Percentiles rank a stretch among this genome's conserved stretches.
These are phyloP conservation scores for Panaeolus papilionaceus DNA, from an alignment of 768 basidiomycete species.

Conservation along the genomic window DNA sequence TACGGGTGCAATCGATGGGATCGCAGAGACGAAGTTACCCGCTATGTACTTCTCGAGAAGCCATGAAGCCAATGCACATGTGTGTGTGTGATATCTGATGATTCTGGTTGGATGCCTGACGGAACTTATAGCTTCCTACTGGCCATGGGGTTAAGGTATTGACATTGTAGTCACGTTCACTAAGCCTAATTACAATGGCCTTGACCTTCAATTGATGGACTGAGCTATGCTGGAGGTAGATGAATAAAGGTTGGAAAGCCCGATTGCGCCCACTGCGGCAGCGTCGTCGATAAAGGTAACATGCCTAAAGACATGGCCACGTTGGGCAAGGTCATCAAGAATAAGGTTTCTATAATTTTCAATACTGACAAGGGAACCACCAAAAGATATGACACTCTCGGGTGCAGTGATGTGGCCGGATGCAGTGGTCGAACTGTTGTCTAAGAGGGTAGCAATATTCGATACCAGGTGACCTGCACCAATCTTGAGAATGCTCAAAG, in stretches of 20 bases:
- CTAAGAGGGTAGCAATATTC: conserved; percentile 61
- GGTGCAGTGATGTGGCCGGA: conserved; percentile 52
- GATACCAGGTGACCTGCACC: conserved; percentile 62
- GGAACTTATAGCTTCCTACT: not conserved
- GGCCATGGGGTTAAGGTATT: not conserved
- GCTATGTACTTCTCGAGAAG: not conserved
- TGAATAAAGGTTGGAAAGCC: conserved; percentile 47
- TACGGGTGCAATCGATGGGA: conserved; percentile 2
- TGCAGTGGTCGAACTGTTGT: conserved; percentile 36
- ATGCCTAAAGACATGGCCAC: conserved; percentile 68
- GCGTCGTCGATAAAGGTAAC: conserved; percentile 76
- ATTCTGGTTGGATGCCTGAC: conserved; percentile 8
- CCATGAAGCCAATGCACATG: not conserved
- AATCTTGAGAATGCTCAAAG: conserved; percentile 58
- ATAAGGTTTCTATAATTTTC: conserved; percentile 62
- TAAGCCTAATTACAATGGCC: not conserved
- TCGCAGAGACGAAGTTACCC: not conserved
- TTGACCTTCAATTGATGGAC: not conserved
- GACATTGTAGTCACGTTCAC: not conserved
- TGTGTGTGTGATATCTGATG: not conserved
- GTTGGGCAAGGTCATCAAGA: conserved; percentile 58
- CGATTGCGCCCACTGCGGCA: conserved; percentile 66
- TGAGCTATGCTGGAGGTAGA: not conserved
- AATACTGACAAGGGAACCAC: conserved; percentile 78
- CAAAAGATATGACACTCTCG: conserved; percentile 73